phyloP scores from a whole-genome alignment of 257 asterid species.

The Fraxinus excelsior region DNA sequence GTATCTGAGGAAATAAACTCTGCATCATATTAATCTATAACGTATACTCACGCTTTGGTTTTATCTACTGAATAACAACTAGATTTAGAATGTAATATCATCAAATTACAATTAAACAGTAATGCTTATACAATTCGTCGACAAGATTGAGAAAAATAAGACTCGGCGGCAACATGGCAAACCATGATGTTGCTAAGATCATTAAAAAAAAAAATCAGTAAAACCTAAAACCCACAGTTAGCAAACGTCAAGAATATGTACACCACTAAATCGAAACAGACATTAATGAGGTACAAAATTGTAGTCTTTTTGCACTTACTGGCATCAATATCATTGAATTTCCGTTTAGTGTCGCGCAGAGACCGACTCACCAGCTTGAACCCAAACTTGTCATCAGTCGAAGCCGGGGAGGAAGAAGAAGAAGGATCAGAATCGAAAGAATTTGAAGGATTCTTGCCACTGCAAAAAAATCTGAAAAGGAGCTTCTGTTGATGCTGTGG shows the following conservation, averaged over 20 bases:
- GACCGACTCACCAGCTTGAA: slow-evolving; percentile 59
- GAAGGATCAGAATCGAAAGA: slow-evolving; percentile 40
- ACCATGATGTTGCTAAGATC: not conserved
- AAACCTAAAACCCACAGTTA: not conserved
- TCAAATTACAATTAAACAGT: not conserved
- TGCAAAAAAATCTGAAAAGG: slow-evolving; percentile 50
- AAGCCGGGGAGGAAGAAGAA: slow-evolving; percentile 37
- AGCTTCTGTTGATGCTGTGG: slow-evolving; percentile 35
- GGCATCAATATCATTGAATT: slow-evolving; percentile 67
- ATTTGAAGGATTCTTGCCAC: slow-evolving; percentile 47
- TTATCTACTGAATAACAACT: not conserved
- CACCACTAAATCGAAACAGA: not conserved
- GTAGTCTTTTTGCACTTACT: slow-evolving; percentile 44
- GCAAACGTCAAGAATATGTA: slow-evolving; percentile 20
- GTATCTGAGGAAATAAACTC: slow-evolving; percentile 49
- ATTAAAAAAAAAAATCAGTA: not conserved
- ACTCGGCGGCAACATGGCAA: not conserved
- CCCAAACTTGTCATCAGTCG: slow-evolving; percentile 51
- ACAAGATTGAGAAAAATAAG: not conserved
- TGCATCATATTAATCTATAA: not conserved
- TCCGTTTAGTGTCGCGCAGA: slow-evolving; percentile 62
- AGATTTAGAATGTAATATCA: not conserved
- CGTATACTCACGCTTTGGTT: not conserved
- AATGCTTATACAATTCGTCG: not conserved
- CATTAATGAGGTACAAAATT: not conserved